Percentiles rank a stretch among this genome's conserved stretches.
Conservation (phyloP, 2,329 filamentous ascomycete species). For the Furcasterigmium sp. region DNA sequence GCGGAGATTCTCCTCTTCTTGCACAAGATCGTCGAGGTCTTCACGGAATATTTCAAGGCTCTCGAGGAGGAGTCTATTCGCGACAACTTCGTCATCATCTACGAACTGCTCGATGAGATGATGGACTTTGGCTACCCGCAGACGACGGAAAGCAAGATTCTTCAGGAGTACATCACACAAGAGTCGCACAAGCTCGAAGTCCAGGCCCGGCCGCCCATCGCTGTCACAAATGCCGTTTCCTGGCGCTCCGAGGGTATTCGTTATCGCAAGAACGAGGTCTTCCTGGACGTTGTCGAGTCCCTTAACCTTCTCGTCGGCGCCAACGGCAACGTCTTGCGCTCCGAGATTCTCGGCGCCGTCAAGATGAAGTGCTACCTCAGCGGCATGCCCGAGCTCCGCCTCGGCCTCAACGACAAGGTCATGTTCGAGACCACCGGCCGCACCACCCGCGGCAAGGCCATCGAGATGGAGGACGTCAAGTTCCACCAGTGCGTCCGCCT, state of each 20-base stretch:
- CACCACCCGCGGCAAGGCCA: constrained; percentile 89
- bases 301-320: constrained; percentile 92
- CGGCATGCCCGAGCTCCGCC: constrained; percentile 91
- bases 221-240: constrained; percentile 95
- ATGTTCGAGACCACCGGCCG: constrained; percentile 99
- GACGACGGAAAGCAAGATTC: constrained; percentile 96
- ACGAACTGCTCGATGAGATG: constrained; percentile 98
- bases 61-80: constrained; percentile 97
- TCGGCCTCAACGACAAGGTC: constrained; percentile 97
- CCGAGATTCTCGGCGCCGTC: constrained; percentile 92
- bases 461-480: constrained; percentile 99
- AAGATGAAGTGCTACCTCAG: constrained; percentile 99
- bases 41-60: constrained; percentile 99
- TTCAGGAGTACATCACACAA: constrained; percentile 99
- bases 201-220: constrained; percentile 91
- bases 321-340: constrained; percentile 90
- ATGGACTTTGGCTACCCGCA: constrained; percentile 99
- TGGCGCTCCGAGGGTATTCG: constrained; percentile 98
- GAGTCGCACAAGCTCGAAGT: constrained; percentile 98
- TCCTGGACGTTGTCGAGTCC: constrained; percentile 94
- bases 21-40: constrained; percentile 97
- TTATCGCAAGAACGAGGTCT: constrained; percentile 99
- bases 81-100: constrained; percentile 99
- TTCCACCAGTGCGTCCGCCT: constrained; percentile 98
- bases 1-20: constrained; percentile 97